These are phyloP conservation scores for Carnegiea gigantea DNA, from an alignment of 179 eudicot species.

Conservation along the genomic window DNA sequence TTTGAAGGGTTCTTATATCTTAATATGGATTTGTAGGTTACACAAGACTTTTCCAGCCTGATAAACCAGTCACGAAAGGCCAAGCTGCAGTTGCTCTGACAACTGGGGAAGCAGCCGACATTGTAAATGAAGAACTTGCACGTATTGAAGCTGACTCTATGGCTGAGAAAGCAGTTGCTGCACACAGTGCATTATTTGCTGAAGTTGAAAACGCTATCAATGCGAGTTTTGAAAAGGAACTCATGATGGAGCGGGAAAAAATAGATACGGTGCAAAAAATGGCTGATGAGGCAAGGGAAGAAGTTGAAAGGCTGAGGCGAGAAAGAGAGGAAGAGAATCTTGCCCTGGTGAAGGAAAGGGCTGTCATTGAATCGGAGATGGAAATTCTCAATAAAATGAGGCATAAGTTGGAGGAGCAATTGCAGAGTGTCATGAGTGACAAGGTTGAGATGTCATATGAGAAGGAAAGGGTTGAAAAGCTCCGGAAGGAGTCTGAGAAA, in stretches of 20 bases:
- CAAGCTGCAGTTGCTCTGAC: slow-evolving; percentile 96
- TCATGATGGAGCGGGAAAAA: slow-evolving; percentile 73
- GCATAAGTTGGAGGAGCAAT: slow-evolving; percentile 80
- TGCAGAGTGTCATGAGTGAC: slow-evolving; percentile 73
- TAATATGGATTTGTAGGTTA: slow-evolving; percentile 54
- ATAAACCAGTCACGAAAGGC: slow-evolving; percentile 94
- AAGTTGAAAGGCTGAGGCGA: slow-evolving; percentile 68
- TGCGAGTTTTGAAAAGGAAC: slow-evolving; percentile 79
- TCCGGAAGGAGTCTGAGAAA: slow-evolving; percentile 69
- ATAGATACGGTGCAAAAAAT: slow-evolving; percentile 67
- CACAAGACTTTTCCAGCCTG: slow-evolving; percentile 92
- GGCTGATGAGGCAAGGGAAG: slow-evolving; percentile 78
- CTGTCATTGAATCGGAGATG: slow-evolving; percentile 92
- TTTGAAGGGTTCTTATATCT: not conserved
- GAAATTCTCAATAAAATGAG: slow-evolving; percentile 79
- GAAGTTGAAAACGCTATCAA: slow-evolving; percentile 88
- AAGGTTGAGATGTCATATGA: slow-evolving; percentile 79
- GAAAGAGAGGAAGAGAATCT: slow-evolving; percentile 66
- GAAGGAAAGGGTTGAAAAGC: slow-evolving; percentile 77
- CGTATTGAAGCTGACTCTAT: slow-evolving; percentile 95
- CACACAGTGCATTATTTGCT: slow-evolving; percentile 86
- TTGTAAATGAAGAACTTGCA: slow-evolving; percentile 90
- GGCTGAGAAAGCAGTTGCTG: slow-evolving; percentile 93
- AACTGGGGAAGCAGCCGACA: slow-evolving; percentile 83
- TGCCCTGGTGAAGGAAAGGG: slow-evolving; percentile 78